Evolutionary conservation across 768 basidiomycete species (phyloP).

Genomic region (Pilatotrama ljubarskyi): DNA sequence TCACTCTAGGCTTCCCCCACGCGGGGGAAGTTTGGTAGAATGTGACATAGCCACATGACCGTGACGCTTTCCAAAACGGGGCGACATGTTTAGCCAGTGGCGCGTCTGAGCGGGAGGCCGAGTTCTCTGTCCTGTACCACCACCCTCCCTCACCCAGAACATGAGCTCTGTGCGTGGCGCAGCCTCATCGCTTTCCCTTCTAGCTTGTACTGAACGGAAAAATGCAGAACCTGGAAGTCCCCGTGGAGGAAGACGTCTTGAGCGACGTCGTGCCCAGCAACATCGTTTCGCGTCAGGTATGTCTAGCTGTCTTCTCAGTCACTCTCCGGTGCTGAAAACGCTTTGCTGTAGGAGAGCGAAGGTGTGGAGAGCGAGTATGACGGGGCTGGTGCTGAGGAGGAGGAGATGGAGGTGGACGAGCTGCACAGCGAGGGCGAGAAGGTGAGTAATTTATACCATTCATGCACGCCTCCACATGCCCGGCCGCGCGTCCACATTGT

Average conservation of each 20-base stretch:
- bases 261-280: conserved; percentile 91
- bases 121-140: conserved; percentile 12
- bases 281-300: conserved; percentile 85
- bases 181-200: not conserved
- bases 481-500: conserved; percentile 19
- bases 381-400: conserved; percentile 49
- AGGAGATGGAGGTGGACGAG: conserved; percentile 31
- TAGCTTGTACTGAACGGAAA: not conserved
- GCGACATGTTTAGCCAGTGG: conserved; percentile 12
- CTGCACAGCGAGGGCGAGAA: conserved; percentile 47
- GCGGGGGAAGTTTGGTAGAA: conserved; percentile 4
- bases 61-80: conserved; percentile 3
- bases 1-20: too few relatives aligned
- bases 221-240: conserved; percentile 16
- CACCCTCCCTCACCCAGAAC: conserved; percentile 7
- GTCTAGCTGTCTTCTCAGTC: conserved; percentile 19
- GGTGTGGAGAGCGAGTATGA: conserved; percentile 73
- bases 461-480: conserved; percentile 1
- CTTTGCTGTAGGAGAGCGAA: conserved; percentile 51
- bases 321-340: not conserved
- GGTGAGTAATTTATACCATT: conserved; percentile 48
- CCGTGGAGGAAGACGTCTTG: conserved; percentile 75
- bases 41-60: conserved; percentile 10
- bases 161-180: conserved; percentile 13
- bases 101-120: conserved; percentile 10